Percentiles rank a stretch among this genome's conserved stretches.
Conservation (phyloP, 768 basidiomycete genomes). For the Tylopilus cervinicoccineus region DNA sequence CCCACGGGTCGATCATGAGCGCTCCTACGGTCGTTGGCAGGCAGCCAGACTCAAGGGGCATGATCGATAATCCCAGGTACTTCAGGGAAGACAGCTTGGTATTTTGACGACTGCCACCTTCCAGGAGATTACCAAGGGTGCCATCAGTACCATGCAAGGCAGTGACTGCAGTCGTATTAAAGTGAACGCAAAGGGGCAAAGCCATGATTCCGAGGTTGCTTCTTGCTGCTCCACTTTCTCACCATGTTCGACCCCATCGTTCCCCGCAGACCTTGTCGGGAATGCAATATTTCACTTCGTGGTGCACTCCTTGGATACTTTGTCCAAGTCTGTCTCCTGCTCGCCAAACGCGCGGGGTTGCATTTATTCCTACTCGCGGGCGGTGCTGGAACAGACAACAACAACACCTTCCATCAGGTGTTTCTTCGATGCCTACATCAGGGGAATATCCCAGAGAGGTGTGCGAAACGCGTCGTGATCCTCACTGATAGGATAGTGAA, state of each 20-base stretch:
- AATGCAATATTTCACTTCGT: too few relatives aligned
- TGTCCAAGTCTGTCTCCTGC: fast-evolving
- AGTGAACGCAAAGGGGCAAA: not conserved
- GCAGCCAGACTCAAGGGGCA: not conserved
- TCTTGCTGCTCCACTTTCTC: too few relatives aligned
- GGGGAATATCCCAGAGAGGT: not conserved
- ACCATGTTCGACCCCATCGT: not conserved
- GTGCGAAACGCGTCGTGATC: not conserved
- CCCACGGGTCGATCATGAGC: too few relatives aligned
- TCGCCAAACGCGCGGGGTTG: too few relatives aligned
- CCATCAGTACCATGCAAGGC: not conserved
- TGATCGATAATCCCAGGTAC: too few relatives aligned
- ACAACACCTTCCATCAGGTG: not conserved
- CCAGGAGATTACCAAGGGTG: not conserved
- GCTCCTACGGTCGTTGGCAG: too few relatives aligned
- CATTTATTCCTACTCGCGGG: not conserved
- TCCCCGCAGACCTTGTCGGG: too few relatives aligned
- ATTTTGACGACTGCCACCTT: not conserved
- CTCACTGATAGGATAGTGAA: conserved; percentile 19
- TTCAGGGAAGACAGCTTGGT: not conserved
- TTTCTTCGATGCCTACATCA: not conserved
- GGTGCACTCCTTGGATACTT: too few relatives aligned
- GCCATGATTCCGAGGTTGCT: not conserved
- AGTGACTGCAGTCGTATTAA: not conserved
- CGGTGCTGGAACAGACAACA: conserved; percentile 3